Evolutionary conservation across 768 basidiomycete species (phyloP).

Genomic region (Tylopilus felleus): DNA sequence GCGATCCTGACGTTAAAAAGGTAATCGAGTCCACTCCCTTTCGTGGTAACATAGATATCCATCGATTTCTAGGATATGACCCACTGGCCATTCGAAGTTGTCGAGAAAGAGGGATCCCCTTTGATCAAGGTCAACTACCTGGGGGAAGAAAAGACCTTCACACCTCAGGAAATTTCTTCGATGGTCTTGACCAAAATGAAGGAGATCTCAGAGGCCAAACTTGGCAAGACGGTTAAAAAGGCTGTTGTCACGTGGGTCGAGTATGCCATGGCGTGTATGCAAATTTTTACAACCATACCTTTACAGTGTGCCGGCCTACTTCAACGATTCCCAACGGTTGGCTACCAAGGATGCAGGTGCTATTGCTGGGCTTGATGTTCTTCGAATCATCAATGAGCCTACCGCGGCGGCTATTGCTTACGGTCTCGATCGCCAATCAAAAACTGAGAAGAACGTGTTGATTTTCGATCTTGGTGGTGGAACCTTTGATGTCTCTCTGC

Average conservation of each 20-base stretch:
- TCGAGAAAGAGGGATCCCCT: slow-evolving; percentile 96
- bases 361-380: slow-evolving; percentile 97
- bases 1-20: slow-evolving; percentile 94
- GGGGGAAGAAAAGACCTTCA: slow-evolving; percentile 92
- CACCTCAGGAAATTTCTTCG: slow-evolving; percentile 98
- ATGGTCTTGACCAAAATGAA: slow-evolving; percentile 99
- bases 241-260: slow-evolving; percentile 90
- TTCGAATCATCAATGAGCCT: slow-evolving; percentile 99
- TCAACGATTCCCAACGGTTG: slow-evolving; percentile 99
- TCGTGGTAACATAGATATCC: not conserved
- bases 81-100: slow-evolving; percentile 97
- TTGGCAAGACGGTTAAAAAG: slow-evolving; percentile 97
- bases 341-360: slow-evolving; percentile 99
- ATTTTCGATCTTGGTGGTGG: slow-evolving; percentile 99
- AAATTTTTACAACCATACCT: slow-evolving; percentile 2
- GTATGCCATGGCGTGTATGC: not conserved
- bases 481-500: slow-evolving; percentile 99
- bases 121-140: slow-evolving; percentile 96
- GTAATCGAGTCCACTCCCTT: slow-evolving; percentile 24
- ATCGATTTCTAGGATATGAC: slow-evolving; percentile 67
- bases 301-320: slow-evolving; percentile 91
- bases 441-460: slow-evolving; percentile 95
- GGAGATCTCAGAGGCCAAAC: slow-evolving; percentile 98
- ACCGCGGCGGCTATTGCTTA: slow-evolving; percentile 99
- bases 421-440: slow-evolving; percentile 94